These are phyloP conservation scores for Arxiozyma heterogenica DNA, from an alignment of 1,139 yeast genomes.

Conservation along the genomic window DNA sequence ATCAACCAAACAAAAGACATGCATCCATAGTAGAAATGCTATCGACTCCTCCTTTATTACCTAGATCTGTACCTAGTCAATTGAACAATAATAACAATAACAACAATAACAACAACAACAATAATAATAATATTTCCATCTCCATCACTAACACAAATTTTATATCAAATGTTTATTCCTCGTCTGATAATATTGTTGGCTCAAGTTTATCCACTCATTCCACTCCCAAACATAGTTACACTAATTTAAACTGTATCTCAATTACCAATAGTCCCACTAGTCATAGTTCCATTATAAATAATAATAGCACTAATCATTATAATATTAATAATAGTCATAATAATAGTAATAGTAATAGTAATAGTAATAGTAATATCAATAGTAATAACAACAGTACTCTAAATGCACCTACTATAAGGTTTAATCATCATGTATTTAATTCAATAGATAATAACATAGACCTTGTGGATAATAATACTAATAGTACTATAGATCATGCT, in stretches of 20 bases:
- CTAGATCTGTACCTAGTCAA: conserved; percentile 6
- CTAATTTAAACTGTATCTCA: not conserved
- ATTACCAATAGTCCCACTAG: conserved; percentile 1
- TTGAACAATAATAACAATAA: not conserved
- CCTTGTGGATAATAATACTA: not conserved
- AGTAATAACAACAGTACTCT: conserved; percentile 1
- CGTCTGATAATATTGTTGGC: conserved; percentile 2
- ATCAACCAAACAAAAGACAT: conserved; percentile 35
- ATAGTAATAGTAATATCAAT: not conserved
- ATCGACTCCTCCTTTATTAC: conserved; percentile 68
- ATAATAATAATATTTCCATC: not conserved
- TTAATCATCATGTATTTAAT: conserved; percentile 2
- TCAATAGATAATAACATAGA: conserved; percentile 1
- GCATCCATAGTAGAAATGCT: conserved; percentile 76
- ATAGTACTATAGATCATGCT: not conserved
- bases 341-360: not conserved
- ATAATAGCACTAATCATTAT: not conserved
- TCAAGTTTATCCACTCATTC: not conserved
- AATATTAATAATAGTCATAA: not conserved
- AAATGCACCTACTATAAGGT: conserved; percentile 1
- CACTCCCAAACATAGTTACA: not conserved
- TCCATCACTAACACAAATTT: not conserved
- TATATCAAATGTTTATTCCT: not conserved
- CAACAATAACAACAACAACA: not conserved
- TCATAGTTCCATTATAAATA: not conserved